Conservation (phyloP, 2,329 filamentous ascomycete species). For the Fusarium hainanense region DNA sequence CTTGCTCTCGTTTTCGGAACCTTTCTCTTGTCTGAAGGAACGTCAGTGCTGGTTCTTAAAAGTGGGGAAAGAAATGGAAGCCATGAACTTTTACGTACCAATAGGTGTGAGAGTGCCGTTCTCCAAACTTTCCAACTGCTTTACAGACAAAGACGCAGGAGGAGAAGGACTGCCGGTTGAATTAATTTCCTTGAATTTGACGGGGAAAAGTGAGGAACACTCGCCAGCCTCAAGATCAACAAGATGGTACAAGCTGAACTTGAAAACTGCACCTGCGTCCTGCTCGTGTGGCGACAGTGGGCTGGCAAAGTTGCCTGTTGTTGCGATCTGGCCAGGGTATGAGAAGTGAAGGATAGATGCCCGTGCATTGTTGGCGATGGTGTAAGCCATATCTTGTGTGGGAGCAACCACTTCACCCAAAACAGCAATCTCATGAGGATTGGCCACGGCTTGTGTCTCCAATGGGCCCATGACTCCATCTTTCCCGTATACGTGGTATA, state of each 20-base stretch:
- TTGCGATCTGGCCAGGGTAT: slow-evolving; percentile 61
- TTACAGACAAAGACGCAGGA: background rate
- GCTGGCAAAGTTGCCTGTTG: slow-evolving; percentile 60
- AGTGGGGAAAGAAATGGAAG: too few relatives aligned
- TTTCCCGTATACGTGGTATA: slow-evolving; percentile 59
- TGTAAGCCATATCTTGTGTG: slow-evolving; percentile 56
- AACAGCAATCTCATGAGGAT: slow-evolving; percentile 56
- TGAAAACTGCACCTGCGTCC: slow-evolving; percentile 50
- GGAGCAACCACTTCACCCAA: slow-evolving; percentile 58
- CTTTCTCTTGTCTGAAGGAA: background rate
- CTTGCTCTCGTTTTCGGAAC: slow-evolving; percentile 30
- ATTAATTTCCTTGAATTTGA: background rate
- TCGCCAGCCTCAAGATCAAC: slow-evolving; percentile 51
- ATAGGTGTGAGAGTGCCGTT: background rate
- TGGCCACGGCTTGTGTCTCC: slow-evolving; percentile 36
- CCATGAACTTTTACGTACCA: background rate
- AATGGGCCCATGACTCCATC: slow-evolving; percentile 50
- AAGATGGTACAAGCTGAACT: slow-evolving; percentile 61
- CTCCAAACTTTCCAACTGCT: too few relatives aligned
- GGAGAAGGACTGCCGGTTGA: background rate
- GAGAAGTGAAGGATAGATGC: slow-evolving; percentile 57
- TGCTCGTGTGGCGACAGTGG: slow-evolving; percentile 41
- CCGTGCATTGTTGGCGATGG: slow-evolving; percentile 55
- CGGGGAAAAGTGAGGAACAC: background rate
- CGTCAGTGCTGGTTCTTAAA: background rate